These are phyloP conservation scores for Pachyrhizus erosus DNA, from an alignment of 306 rosid species.

Conservation along the genomic window DNA sequence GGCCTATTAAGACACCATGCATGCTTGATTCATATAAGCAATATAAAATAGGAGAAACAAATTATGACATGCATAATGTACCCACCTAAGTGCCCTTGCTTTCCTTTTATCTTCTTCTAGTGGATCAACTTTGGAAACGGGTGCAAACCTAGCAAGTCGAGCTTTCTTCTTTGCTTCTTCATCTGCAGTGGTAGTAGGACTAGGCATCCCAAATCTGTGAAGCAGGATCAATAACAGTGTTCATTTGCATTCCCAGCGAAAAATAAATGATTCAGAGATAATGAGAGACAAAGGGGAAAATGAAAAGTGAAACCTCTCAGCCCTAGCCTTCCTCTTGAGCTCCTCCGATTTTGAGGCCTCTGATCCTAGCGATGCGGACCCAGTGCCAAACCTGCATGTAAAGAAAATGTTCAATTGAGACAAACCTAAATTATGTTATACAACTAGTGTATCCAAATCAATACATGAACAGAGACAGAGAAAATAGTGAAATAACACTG, in stretches of 20 bases:
- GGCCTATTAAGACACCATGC: background rate
- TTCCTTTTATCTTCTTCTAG: conserved; percentile 83
- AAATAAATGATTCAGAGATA: background rate
- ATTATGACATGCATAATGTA: background rate
- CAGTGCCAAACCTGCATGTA: conserved; percentile 69
- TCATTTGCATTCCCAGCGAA: background rate
- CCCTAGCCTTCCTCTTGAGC: conserved; percentile 87
- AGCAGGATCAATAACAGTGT: conserved; percentile 3
- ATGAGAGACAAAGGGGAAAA: background rate
- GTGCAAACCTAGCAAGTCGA: conserved; percentile 74
- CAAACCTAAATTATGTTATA: background rate
- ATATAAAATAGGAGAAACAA: background rate
- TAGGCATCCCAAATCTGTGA: conserved; percentile 75
- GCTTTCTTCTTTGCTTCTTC: conserved; percentile 86
- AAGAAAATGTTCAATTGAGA: background rate
- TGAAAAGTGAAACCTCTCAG: conserved; percentile 70
- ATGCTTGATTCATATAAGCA: background rate
- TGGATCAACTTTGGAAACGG: conserved; percentile 64
- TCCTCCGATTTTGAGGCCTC: conserved; percentile 66
- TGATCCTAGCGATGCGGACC: conserved; percentile 49
- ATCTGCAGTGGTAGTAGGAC: conserved; percentile 59
- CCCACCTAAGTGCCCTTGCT: conserved; percentile 89
- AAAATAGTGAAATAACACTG: background rate
- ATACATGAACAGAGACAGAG: background rate
- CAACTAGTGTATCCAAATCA: background rate